These are phyloP conservation scores for Geoglossum glabrum DNA, from an alignment of 495 filamentous ascomycete genomes.

Conservation along the genomic window DNA sequence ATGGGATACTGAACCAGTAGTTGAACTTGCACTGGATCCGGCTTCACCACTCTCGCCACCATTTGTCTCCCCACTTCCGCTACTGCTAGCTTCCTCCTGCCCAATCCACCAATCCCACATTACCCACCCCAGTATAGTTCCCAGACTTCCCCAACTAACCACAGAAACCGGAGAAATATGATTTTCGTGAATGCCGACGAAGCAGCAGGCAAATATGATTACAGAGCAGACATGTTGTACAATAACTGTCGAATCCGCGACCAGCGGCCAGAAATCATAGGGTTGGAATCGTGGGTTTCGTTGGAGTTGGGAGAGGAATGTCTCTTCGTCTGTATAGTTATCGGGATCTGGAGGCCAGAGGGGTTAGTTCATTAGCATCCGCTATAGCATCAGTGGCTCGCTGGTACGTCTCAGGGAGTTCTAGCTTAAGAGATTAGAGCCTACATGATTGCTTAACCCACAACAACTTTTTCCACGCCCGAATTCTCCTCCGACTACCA, in stretches of 20 bases:
- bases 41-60: constrained; percentile 23
- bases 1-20: constrained; percentile 15
- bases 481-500: constrained; percentile 42
- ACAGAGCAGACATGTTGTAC: constrained; percentile 92
- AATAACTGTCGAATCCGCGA: constrained; percentile 89
- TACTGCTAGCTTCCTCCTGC: constrained; percentile 27
- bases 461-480: constrained; percentile 78
- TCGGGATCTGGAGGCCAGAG: constrained; percentile 49
- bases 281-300: constrained; percentile 84
- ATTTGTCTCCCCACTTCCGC: constrained; percentile 11
- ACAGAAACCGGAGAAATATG: constrained; percentile 70
- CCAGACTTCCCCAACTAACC: constrained; percentile 61
- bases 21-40: constrained; percentile 21
- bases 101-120: constrained; percentile 80
- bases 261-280: constrained; percentile 94
- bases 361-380: not conserved
- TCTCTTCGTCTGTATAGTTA: constrained; percentile 92
- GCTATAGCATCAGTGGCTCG: no score
- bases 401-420: no score
- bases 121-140: constrained; percentile 73
- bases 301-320: constrained; percentile 89
- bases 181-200: constrained; percentile 73
- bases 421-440: no score
- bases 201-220: constrained; percentile 82
- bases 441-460: constrained; percentile 95